Base-by-base conservation (phyloP, 2,329 filamentous ascomycete genomes). In the Penicillium sp. region DNA sequence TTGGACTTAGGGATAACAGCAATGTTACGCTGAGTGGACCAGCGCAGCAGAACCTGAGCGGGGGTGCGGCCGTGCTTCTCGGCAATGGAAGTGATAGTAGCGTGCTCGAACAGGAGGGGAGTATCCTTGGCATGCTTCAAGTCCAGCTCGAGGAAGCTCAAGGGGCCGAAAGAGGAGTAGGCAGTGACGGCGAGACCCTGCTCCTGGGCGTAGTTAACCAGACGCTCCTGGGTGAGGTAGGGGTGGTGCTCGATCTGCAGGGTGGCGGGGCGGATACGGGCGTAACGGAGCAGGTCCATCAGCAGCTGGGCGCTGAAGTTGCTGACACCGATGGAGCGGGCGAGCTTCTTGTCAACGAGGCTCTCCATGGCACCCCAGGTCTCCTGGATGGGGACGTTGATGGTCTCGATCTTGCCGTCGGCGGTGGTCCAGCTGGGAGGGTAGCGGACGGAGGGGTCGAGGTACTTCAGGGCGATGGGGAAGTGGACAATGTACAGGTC, bases 231-330 rank as follows among this genome's bases (percentile, higher is more conserved):
- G 53, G 87, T 85, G 51, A 92, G 81, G 79, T 91, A 93, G 22
- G 89, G 89, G 79, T 95, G 89, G 76, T 92, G 88, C 78, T 95
- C 89, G 71, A 95, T 85, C 78, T 95, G 89, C 53, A 93, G 83
- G 34, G 86, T 84, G 33, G 88, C 86, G 8, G 88, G 87, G 37
- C 78, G 78, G 71, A 89, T 81, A 62, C 80, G 82, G 55, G 87
- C 87, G 72, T 90, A 89, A 63, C 86, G 82, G 66, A 92, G 79
- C 59, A 91, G 75, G 72, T 93, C 88, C 71, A 91, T 86, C 64
- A 95, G 73, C 56, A 89, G 77, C 72, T 87, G 81, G 39, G 80
- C 81, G 72, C 87, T 86, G 81, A 90, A 92, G 79, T 95, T 95
- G 75, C 81, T 86, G 58, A 95, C 78, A 57, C 89, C 89, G 67